These are phyloP conservation scores for Populus hybrid DNA, from an alignment of 441 rosid species.

Conservation along the genomic window DNA sequence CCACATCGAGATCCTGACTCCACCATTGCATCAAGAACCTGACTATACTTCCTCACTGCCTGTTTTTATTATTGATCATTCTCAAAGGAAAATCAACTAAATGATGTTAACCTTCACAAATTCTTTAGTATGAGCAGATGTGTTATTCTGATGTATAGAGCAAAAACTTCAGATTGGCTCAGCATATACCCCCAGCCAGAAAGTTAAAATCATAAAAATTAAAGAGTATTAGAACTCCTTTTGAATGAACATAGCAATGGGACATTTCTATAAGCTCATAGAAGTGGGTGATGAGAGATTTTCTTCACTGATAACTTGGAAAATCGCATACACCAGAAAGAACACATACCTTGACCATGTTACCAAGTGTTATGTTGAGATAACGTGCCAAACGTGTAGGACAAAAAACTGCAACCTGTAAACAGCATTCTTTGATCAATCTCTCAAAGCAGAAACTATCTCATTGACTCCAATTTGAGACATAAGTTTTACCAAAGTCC, in stretches of 20 bases:
- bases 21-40: not conserved
- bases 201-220: not conserved
- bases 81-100: not conserved
- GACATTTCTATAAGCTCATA: not conserved
- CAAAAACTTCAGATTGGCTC: not conserved
- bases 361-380: conserved; percentile 73
- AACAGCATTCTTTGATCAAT: conserved; percentile 22
- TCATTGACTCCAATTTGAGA: not conserved
- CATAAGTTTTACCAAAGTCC: not conserved
- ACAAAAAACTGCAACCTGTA: conserved; percentile 79
- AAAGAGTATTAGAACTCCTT: not conserved
- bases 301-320: not conserved
- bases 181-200: not conserved
- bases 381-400: conserved; percentile 45
- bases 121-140: not conserved
- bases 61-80: not conserved
- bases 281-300: not conserved
- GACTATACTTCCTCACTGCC: not conserved
- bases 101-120: not conserved
- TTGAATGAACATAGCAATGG: not conserved
- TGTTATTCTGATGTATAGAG: not conserved
- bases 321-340: conserved; percentile 5
- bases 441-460: not conserved
- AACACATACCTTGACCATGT: conserved; percentile 62
- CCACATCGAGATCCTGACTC: not conserved